phyloP scores from a whole-genome alignment of 1,284 basidiomycete genomes.

The Trichosporon coremiiforme region DNA sequence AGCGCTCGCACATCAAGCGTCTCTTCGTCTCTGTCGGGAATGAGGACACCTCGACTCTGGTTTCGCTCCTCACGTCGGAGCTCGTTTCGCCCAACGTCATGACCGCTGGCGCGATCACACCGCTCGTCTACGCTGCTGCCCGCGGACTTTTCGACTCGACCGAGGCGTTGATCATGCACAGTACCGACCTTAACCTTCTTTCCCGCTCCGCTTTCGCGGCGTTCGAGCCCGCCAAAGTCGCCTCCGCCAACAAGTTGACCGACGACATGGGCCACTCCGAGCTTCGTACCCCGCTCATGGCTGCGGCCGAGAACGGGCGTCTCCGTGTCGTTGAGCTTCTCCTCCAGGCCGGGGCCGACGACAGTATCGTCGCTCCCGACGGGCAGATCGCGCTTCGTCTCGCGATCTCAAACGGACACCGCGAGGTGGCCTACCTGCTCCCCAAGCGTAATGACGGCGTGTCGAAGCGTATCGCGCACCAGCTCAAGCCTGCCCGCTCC shows the following conservation, averaged over 20 bases:
- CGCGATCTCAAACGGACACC: constrained; percentile 15
- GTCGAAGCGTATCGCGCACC: constrained; percentile 9
- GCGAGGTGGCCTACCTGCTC: constrained; percentile 23
- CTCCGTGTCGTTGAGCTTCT: constrained; percentile 63
- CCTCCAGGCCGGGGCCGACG: constrained; percentile 67
- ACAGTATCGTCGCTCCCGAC: constrained; percentile 22
- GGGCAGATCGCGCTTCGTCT: constrained; percentile 31
- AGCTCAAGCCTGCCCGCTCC: background rate
- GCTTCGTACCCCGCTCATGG: constrained; percentile 68
- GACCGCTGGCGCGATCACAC: background rate
- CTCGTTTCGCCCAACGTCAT: constrained; percentile 24
- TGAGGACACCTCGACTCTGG: background rate
- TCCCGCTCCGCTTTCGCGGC: background rate
- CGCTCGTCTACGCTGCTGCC: constrained; percentile 18
- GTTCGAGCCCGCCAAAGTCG: constrained; percentile 23
- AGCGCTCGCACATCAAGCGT: background rate
- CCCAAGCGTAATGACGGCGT: constrained; percentile 24
- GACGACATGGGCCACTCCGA: background rate
- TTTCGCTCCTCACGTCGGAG: background rate
- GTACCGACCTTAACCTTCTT: constrained; percentile 21
- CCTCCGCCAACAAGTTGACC: background rate
- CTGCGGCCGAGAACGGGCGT: constrained; percentile 77
- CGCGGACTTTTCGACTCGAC: constrained; percentile 10
- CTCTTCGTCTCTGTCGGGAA: background rate
- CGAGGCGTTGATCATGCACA: constrained; percentile 17